Evolutionary conservation across 1,284 basidiomycete genomes (phyloP), one percentile per base, ranked within the genome.

Genomic region (Testicularia cyperi): DNA sequence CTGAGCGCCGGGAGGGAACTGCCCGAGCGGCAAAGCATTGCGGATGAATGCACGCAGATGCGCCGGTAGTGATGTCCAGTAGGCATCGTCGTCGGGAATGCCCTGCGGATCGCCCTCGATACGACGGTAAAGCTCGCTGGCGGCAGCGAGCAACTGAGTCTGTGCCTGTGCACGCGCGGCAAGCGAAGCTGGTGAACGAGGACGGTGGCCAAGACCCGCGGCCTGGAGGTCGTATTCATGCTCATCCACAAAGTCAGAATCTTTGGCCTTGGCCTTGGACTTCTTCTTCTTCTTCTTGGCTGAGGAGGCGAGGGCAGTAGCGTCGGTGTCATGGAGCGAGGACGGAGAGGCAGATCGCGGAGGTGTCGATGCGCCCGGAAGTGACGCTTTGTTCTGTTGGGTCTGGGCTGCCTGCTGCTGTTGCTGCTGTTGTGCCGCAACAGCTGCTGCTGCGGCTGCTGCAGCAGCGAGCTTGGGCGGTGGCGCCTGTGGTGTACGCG

Each of bases 21-120:
- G 72, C 22, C 71, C 72, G 18, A 76, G 60, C 1, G 82, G 82
- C 3, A 83, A 78, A 13, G 82, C 82, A 44, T 82, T 81, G 42
- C 81, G 77, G 34, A 83, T 82, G 64, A 83, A 83, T 31, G 81
- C 80, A 33, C 82, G 76, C 15, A 83, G 74, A 68, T 83, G 82
- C 9, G 80, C 77, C 0, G 82, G 82, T 3, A 83, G 72, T 12
- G 80, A 81, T 5, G 81, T 80, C 82, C 82, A 83, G 71, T 83
- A 83, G 6, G 81, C 79, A 55, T 83, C 82, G 53, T 83, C 82
- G 43, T 80, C 79, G 20, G 66, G 69, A 19, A 74, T 66, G 10
- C 72, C 70, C 24, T 67, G 60, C 6, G 74, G 70, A 32, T 75
- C 74, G 24, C 66, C 65, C 38, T 74, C 72, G 43, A 75, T 73